A percentile compares a stretch with the other conserved stretches of the same genome.
Conservation (phyloP, 1,139 yeast genomes). For the Geotrichum citri-aurantii region DNA sequence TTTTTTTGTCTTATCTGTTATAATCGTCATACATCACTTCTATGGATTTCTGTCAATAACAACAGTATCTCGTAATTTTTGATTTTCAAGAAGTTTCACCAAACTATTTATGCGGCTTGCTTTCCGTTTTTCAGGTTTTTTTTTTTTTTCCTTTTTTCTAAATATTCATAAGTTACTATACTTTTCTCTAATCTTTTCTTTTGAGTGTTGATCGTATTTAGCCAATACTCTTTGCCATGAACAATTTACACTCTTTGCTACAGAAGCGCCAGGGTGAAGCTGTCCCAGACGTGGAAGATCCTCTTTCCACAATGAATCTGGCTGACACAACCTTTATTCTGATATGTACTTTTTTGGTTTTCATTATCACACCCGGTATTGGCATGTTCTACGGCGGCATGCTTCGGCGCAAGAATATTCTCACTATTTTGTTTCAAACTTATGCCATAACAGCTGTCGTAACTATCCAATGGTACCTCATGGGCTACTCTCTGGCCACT, state of each 20-base stretch:
- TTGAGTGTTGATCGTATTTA: neutral
- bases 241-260: neutral
- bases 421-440: slow-evolving; percentile 69
- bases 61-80: too few relatives aligned
- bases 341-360: slow-evolving; percentile 56
- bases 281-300: neutral
- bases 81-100: too few relatives aligned
- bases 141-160: too few relatives aligned
- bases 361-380: slow-evolving; percentile 69
- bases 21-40: too few relatives aligned
- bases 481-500: slow-evolving; percentile 94
- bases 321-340: slow-evolving; percentile 9
- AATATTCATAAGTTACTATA: too few relatives aligned
- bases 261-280: slow-evolving; percentile 1
- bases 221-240: neutral
- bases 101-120: too few relatives aligned
- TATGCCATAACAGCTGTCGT: slow-evolving; percentile 71
- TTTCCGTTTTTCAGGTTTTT: too few relatives aligned
- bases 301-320: slow-evolving; percentile 6
- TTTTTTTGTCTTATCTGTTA: too few relatives aligned
- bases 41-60: too few relatives aligned
- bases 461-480: slow-evolving; percentile 88
- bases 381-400: slow-evolving; percentile 77
- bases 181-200: too few relatives aligned
- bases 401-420: slow-evolving; percentile 80